Evolutionary conservation across 2,329 filamentous ascomycete genomes (phyloP).

Genomic region (Colletotrichum gloeosporioides): DNA sequence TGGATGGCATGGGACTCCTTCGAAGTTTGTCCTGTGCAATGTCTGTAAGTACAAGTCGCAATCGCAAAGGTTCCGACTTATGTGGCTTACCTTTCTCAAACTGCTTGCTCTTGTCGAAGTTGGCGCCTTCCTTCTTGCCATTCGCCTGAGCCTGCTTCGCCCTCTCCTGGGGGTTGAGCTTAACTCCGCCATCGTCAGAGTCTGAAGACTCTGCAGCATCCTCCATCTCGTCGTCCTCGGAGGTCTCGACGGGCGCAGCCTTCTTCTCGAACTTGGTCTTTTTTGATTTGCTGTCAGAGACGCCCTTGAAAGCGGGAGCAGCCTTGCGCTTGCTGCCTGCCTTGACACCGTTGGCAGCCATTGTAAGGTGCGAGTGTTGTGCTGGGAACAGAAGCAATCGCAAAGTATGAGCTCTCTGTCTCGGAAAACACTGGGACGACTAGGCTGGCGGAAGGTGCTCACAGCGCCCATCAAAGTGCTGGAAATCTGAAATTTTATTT

Average conservation of each 20-base stretch:
- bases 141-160: conserved; percentile 36
- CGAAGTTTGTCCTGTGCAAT: conserved; percentile 63
- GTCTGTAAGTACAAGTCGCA: background rate
- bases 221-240: conserved; percentile 31
- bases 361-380: conserved; percentile 30
- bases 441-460: background rate
- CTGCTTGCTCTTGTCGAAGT: conserved; percentile 38
- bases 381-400: conserved; percentile 1
- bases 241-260: conserved; percentile 30
- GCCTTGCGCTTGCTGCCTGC: conserved; percentile 64
- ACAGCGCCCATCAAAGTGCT: conserved; percentile 5
- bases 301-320: conserved; percentile 47
- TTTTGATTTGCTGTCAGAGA: conserved; percentile 49
- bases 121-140: conserved; percentile 31
- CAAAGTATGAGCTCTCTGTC: conserved; percentile 2
- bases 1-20: conserved; percentile 93
- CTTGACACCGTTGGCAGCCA: conserved; percentile 53
- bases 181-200: conserved; percentile 58
- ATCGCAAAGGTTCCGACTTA: background rate
- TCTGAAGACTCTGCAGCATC: conserved; percentile 49
- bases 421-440: background rate
- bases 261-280: conserved; percentile 53
- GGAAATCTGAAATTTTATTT: conserved; percentile 28
- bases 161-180: conserved; percentile 36
- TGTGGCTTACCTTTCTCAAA: conserved; percentile 45